A percentile compares a stretch with the other conserved stretches of the same genome.
These are phyloP conservation scores for Aegilops sharonensis DNA, from an alignment of 176 grass and related monocot species.

Conservation along the genomic window DNA sequence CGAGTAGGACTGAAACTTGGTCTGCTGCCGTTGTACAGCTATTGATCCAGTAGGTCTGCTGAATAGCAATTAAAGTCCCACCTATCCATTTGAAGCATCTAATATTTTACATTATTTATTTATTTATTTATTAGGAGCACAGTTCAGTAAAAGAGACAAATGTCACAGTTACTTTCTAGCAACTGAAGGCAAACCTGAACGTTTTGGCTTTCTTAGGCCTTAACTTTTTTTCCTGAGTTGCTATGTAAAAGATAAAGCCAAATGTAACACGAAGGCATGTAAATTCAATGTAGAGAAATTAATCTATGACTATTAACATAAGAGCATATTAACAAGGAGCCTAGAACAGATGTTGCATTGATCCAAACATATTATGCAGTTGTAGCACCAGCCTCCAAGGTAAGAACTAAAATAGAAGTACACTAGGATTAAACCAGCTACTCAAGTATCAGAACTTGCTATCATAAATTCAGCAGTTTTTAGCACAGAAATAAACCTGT, in stretches of 20 bases:
- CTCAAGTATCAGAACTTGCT: neutral
- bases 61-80: neutral
- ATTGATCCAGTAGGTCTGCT: neutral
- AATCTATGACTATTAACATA: neutral
- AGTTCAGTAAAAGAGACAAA: neutral
- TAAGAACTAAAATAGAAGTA: conserved; percentile 21
- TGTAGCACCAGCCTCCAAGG: neutral
- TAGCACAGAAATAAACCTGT: conserved; percentile 47
- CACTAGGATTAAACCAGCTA: conserved; percentile 23
- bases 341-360: neutral
- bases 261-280: neutral
- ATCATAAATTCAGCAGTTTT: conserved; percentile 16
- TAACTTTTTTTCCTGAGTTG: neutral
- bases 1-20: conserved; percentile 9
- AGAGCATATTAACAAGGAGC: neutral
- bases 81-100: neutral
- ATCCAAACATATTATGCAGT: conserved; percentile 22
- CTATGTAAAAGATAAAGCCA: neutral
- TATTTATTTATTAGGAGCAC: neutral
- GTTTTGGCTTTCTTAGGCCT: neutral
- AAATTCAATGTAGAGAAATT: neutral
- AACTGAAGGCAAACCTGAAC: neutral
- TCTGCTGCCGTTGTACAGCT: neutral
- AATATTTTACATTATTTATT: neutral
- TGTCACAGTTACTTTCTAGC: neutral